A percentile compares a stretch with the other conserved stretches of the same genome.
Evolutionary conservation across 371 early-diverging fungal genomes (phyloP).

Genomic region (Mucor velutinosus): DNA sequence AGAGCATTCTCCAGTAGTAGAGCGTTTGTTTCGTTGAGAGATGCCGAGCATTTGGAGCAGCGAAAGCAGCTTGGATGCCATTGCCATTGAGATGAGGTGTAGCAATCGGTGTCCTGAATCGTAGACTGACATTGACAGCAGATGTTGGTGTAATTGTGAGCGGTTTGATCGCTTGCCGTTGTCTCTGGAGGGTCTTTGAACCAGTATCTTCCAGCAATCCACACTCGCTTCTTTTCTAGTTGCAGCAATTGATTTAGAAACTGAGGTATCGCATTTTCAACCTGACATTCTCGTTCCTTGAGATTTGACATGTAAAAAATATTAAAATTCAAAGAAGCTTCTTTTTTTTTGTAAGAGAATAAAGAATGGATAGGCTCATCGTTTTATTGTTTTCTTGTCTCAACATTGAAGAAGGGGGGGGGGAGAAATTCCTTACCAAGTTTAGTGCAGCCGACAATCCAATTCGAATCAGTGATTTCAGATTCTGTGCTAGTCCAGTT

Average conservation of each 20-base stretch:
- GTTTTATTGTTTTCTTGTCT: not conserved
- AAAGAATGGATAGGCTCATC: not conserved
- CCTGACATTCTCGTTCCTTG: conserved; percentile 35
- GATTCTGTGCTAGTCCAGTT: conserved; percentile 64
- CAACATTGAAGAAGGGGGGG: not conserved
- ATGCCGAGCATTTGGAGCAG: conserved; percentile 62
- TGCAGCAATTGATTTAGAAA: conserved; percentile 62
- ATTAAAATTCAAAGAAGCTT: not conserved
- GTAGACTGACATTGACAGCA: conserved; percentile 10
- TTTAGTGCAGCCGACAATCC: conserved; percentile 85
- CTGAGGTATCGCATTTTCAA: conserved; percentile 45
- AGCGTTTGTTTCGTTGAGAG: conserved; percentile 35
- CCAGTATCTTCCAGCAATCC: conserved; percentile 47
- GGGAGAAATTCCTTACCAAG: conserved; percentile 60
- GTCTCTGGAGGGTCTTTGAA: conserved; percentile 35
- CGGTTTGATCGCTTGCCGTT: not conserved
- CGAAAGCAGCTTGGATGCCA: conserved; percentile 83
- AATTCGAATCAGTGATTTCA: conserved; percentile 68
- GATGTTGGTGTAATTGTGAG: not conserved
- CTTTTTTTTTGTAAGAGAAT: not conserved
- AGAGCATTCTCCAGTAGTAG: not conserved
- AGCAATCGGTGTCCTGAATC: conserved; percentile 12
- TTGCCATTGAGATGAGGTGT: not conserved
- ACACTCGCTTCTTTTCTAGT: conserved; percentile 57
- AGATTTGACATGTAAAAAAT: not conserved